Base-by-base conservation (phyloP, 371 early-diverging fungal genomes). In the Mortierella sp. region DNA sequence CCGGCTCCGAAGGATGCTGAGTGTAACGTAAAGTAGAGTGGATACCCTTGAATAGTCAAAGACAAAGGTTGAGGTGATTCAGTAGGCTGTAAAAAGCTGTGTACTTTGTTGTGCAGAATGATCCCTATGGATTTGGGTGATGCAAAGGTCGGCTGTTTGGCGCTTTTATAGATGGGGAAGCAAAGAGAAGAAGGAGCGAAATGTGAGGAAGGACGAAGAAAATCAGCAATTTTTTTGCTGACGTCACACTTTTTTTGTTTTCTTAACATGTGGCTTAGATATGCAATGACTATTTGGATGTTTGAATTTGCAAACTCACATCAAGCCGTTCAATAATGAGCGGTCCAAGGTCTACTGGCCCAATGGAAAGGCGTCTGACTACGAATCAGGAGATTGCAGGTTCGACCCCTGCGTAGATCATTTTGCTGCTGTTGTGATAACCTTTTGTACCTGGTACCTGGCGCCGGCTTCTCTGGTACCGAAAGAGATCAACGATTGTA, bases 321-420 rank as follows among this genome's bases (percentile, higher is more conserved):
- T 5, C 5, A 26, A 51, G 51, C 51, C 22, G 8, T 26, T 51
- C 51, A 51, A 51, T 26, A 28, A 51, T 3, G 3, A 26, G 26
- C 26, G 45, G 19, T 2, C 13, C 3, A 51, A 51, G 70, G 70
- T 59, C 70, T 64, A 23, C 29, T 70, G 70, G 70, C 70, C 70
- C 69, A 69, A 69, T 69, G 69, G 69, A 69, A 71, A 71, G 72
- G 72, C 72, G 72, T 70, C 71, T 70, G 71, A 70, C 71, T 72
- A 72, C 72, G 72, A 72, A 72, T 72, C 72, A 72, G 72, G 72
- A 72, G 73, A 72, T 72, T 72, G 60, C 64, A 71, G 65, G 65
- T 64, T 64, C 71, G 71, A 71, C 65, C 71, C 71, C 65, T 71
- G 71, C 71, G 32, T 71, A 65, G 71, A 59, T 71, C 71, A 71